Percentiles rank a stretch among this genome's conserved stretches.
Evolutionary conservation across 2,329 filamentous ascomycete species (phyloP).

Genomic region (Paecilomyces sp.): DNA sequence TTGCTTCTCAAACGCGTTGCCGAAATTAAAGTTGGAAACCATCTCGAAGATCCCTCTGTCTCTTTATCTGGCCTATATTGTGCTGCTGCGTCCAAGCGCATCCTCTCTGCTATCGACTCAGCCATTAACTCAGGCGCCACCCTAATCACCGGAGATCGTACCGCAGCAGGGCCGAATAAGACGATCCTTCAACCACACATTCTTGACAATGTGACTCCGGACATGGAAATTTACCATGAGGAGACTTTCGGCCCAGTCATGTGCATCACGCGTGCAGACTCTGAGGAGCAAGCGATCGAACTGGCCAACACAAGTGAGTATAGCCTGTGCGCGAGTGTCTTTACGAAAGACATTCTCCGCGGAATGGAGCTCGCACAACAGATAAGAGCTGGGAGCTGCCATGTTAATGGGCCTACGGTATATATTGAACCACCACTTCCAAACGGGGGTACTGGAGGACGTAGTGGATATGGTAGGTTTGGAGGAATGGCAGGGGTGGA

Average conservation of each 20-base stretch:
- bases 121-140: slow-evolving; percentile 2
- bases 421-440: slow-evolving; percentile 39
- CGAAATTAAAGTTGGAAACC: slow-evolving; percentile 7
- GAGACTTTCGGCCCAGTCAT: slow-evolving; percentile 6
- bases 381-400: slow-evolving; percentile 22
- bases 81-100: slow-evolving; percentile 4
- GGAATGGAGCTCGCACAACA: slow-evolving; percentile 5
- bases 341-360: slow-evolving; percentile 4
- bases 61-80: slow-evolving; percentile 8
- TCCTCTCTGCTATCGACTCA: slow-evolving; percentile 4
- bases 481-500: slow-evolving; percentile 27
- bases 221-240: slow-evolving; percentile 5
- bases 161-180: not conserved
- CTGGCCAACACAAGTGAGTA: slow-evolving; percentile 1
- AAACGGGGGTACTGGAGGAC: slow-evolving; percentile 35
- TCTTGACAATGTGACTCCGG: slow-evolving; percentile 1
- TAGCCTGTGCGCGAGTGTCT: slow-evolving; percentile 7
- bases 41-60: slow-evolving; percentile 7
- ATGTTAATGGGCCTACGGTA: slow-evolving; percentile 39
- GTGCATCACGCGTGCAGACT: slow-evolving; percentile 3
- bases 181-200: slow-evolving; percentile 1
- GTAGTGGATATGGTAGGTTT: slow-evolving; percentile 38
- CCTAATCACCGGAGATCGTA: slow-evolving; percentile 3
- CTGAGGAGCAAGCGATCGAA: slow-evolving; percentile 4
- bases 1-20: slow-evolving; percentile 2